Base-by-base conservation (phyloP, 768 basidiomycete genomes). In the Arthromyces matolae region DNA sequence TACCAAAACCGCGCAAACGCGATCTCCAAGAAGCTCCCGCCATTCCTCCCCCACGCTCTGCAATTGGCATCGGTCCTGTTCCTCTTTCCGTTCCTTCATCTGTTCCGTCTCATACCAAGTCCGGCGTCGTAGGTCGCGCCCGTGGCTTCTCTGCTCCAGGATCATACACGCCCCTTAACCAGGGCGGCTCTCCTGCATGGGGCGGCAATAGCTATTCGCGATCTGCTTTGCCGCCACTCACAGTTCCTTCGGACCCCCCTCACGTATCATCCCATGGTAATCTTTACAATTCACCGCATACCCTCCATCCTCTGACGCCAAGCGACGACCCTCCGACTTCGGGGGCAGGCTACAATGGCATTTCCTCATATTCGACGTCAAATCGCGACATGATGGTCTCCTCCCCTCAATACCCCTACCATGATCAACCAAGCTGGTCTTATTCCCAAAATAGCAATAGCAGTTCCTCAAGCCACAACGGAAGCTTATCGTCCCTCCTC, bases 91-190 rank as follows among this genome's bases (percentile, higher is more conserved):
- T 81, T 4, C 83, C 83, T 33, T 72, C 81, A 20, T 71, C 75
- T 25, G 64, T 67, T 25, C 61, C 70, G 44, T 63, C 67, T 20
- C 58, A 71, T 49, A 67, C 68, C 49, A 72, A 73, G 43, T 59
- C 74, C 47, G 68, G 71, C 34, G 70, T 73, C 4, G 70, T 77
- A 34, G 81, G 83, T 58, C 78, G 84, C 49, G 75, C 81, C 27
- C 83, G 89, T 41, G 89, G 88, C 24, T 90, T 90, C 63, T 89
- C 89, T 49, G 86, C 88, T 3, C 89, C 89, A 33, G 86, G 88
- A 39, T 82, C 87, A 0, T 90, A 83, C 65, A 81, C 81, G 1
- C 86, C 86, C 39, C 77, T 88, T 53, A 76, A 71, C 60, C 86
- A 83, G 56, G 70, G 73, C 38, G 71, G 71, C 48, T 66, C 78